Conservation (phyloP, 176 grass and related monocot species). For the Secale cereale region DNA sequence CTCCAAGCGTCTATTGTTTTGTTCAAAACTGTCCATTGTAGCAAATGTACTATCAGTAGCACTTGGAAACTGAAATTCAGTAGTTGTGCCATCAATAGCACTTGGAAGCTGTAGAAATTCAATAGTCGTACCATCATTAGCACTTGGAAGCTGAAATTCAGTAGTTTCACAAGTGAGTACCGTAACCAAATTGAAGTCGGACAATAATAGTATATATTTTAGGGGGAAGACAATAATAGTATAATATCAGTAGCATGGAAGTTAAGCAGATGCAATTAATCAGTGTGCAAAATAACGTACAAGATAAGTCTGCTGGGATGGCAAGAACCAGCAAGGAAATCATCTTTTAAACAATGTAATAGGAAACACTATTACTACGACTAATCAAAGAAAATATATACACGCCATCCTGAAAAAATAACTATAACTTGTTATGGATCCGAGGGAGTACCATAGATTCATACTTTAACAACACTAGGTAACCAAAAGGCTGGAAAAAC, state of each 20-base stretch:
- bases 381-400: not conserved
- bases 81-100: conserved; percentile 19
- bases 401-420: not conserved
- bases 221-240: not conserved
- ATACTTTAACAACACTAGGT: not conserved
- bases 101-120: conserved; percentile 13
- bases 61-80: conserved; percentile 18
- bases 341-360: not conserved
- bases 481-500: not conserved
- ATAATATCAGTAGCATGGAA: conserved; percentile 11
- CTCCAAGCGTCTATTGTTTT: conserved; percentile 33
- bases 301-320: conserved; percentile 13
- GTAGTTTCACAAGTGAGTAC: conserved; percentile 7
- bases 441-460: not conserved
- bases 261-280: conserved; percentile 1
- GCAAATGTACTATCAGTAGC: conserved; percentile 33
- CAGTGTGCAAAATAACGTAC: conserved; percentile 11
- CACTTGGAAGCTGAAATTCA: conserved; percentile 50
- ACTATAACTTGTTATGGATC: not conserved
- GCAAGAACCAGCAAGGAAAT: conserved; percentile 6
- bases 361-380: not conserved
- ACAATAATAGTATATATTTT: not conserved
- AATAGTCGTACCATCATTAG: conserved; percentile 7
- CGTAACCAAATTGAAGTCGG: conserved; percentile 1
- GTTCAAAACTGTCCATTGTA: conserved; percentile 29